Evolutionary conservation across 129 eudicot genomes (phyloP).

Genomic region (Pittosporum tobira): DNA sequence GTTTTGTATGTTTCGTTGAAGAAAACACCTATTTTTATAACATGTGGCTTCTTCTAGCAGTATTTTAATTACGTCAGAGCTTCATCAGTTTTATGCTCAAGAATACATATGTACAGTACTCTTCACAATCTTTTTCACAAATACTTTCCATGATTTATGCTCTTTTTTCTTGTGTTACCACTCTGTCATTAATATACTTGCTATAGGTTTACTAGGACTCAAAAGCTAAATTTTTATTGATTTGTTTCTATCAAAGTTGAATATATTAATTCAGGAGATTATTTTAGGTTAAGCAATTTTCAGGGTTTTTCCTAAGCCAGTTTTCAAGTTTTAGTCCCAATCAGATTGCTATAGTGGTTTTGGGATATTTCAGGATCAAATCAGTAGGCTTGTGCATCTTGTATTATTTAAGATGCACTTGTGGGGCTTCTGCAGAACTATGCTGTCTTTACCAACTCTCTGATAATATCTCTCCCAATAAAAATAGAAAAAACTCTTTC

Average conservation of each 20-base stretch:
- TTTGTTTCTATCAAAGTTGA: not conserved
- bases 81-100: not conserved
- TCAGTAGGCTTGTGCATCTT: too few relatives aligned
- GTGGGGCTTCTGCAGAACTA: too few relatives aligned
- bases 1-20: not conserved
- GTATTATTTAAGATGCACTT: too few relatives aligned
- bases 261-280: not conserved
- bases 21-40: not conserved
- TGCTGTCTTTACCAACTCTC: too few relatives aligned
- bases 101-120: not conserved
- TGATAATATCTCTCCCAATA: too few relatives aligned
- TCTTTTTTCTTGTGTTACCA: not conserved
- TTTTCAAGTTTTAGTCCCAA: too few relatives aligned
- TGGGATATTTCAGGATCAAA: too few relatives aligned
- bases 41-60: not conserved
- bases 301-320: too few relatives aligned
- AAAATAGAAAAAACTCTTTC: too few relatives aligned
- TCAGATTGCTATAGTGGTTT: too few relatives aligned
- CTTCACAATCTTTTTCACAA: not conserved
- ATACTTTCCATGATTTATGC: not conserved
- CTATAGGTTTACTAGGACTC: not conserved
- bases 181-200: too few relatives aligned
- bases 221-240: not conserved
- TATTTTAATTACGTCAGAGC: too few relatives aligned
- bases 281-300: not conserved